Conservation (phyloP, 2,329 filamentous ascomycete species). For the Salinomyces thailandicus region DNA sequence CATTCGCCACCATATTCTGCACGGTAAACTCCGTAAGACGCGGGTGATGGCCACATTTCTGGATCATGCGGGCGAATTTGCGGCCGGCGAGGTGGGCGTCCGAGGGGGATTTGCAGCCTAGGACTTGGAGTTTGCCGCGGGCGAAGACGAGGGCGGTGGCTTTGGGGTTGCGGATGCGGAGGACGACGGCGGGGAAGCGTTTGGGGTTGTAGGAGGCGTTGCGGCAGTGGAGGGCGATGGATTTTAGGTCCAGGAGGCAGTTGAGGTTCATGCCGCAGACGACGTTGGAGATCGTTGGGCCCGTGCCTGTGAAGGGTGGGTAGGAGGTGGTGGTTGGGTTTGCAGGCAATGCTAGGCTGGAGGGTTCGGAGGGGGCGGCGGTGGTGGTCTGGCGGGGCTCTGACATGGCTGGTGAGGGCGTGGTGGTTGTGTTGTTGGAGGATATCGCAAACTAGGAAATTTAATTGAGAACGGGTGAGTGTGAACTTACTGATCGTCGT, state of each 20-base stretch:
- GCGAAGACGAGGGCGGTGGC: slow-evolving; percentile 82
- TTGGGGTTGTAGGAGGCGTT: slow-evolving; percentile 87
- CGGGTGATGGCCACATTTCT: slow-evolving; percentile 83
- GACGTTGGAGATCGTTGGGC: slow-evolving; percentile 52
- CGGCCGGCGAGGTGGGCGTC: slow-evolving; percentile 77
- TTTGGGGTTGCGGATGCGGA: slow-evolving; percentile 85
- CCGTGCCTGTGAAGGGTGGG: neutral
- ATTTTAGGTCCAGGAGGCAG: slow-evolving; percentile 81
- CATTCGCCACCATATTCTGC: slow-evolving; percentile 84
- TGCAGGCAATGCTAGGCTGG: no score
- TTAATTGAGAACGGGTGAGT: no score
- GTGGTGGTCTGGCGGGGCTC: no score
- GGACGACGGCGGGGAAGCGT: slow-evolving; percentile 87
- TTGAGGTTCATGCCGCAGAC: slow-evolving; percentile 84
- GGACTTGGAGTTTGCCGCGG: slow-evolving; percentile 88
- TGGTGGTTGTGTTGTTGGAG: no score
- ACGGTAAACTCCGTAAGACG: slow-evolving; percentile 93
- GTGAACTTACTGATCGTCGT: no score
- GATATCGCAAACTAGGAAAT: no score
- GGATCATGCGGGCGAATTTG: slow-evolving; percentile 83
- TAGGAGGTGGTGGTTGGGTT: neutral
- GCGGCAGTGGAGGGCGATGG: slow-evolving; percentile 76
- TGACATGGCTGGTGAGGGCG: no score
- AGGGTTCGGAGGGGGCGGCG: no score
- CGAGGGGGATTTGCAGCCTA: slow-evolving; percentile 79